phyloP scores from a whole-genome alignment of 352 stramenopile species.

The Globisporangium nodosum region DNA sequence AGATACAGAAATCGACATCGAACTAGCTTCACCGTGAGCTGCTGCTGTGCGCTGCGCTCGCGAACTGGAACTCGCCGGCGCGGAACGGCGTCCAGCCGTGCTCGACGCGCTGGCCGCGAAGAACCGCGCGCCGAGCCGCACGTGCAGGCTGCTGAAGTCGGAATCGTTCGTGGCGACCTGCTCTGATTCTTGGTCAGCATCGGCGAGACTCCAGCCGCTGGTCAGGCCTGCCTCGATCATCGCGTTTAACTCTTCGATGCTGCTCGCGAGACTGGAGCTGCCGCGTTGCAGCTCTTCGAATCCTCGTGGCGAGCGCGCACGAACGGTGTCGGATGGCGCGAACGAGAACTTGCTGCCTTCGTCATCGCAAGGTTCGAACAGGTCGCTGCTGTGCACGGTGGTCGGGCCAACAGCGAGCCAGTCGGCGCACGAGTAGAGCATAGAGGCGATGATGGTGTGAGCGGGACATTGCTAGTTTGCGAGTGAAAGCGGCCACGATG shows the following conservation, averaged over 20 bases:
- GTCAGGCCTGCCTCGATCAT: constrained; percentile 13
- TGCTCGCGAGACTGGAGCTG: constrained; percentile 6
- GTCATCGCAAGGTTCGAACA: neutral
- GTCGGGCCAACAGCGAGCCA: constrained; percentile 7
- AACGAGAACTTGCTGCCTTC: neutral
- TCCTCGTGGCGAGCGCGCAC: constrained; percentile 1
- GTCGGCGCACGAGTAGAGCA: constrained; percentile 19
- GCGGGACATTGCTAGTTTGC: neutral
- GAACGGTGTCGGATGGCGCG: neutral
- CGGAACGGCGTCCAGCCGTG: constrained; percentile 18
- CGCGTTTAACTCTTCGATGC: constrained; percentile 19
- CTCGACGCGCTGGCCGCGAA: constrained; percentile 3
- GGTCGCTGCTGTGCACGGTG: neutral
- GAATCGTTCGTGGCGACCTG: neutral
- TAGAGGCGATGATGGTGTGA: neutral
- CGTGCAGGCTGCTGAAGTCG: neutral
- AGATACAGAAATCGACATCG: neutral
- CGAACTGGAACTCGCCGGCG: constrained; percentile 18
- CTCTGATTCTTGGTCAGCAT: neutral
- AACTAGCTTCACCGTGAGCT: neutral
- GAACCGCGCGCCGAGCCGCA: neutral
- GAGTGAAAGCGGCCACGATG: neutral
- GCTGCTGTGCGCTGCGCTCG: neutral
- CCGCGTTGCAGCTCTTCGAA: constrained; percentile 6
- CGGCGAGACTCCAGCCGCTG: neutral